Conservation (phyloP, 2,329 filamentous ascomycete species). For the Volutella citrinella region DNA sequence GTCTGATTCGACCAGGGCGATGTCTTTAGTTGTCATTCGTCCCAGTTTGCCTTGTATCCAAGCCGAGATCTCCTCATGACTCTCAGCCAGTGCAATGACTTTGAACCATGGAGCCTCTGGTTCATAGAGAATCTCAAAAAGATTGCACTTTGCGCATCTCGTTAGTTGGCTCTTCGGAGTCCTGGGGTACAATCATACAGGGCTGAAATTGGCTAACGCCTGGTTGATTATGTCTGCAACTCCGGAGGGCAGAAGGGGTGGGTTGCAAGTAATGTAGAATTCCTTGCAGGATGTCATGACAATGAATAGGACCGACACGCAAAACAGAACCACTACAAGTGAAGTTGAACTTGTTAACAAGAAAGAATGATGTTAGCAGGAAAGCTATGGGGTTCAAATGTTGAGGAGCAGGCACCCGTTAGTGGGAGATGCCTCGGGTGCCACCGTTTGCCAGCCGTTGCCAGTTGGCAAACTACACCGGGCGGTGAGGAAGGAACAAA, state of each 20-base stretch:
- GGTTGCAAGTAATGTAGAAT: slow-evolving; percentile 34
- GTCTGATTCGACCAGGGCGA: neutral
- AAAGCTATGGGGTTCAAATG: no score
- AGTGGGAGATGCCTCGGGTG: no score
- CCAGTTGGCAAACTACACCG: no score
- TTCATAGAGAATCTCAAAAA: slow-evolving; percentile 35
- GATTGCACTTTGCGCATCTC: slow-evolving; percentile 6
- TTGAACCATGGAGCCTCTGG: slow-evolving; percentile 35
- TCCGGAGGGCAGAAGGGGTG: slow-evolving; percentile 29
- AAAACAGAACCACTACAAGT: no score
- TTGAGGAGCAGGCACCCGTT: no score
- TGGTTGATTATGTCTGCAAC: slow-evolving; percentile 24
- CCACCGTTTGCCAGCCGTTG: no score
- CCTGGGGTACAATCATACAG: slow-evolving; percentile 10
- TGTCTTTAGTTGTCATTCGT: slow-evolving; percentile 5
- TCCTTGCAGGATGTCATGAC: slow-evolving; percentile 17
- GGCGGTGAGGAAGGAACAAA: no score
- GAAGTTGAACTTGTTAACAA: no score
- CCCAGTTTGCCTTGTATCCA: slow-evolving; percentile 20
- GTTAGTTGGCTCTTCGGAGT: neutral
- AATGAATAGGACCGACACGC: no score
- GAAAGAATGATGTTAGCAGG: no score
- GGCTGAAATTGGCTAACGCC: slow-evolving; percentile 4
- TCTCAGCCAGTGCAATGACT: slow-evolving; percentile 15
- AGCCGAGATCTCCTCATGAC: slow-evolving; percentile 12